Evolutionary conservation across 164 flowering plant species (phyloP).

Genomic region (Annona cherimola): DNA sequence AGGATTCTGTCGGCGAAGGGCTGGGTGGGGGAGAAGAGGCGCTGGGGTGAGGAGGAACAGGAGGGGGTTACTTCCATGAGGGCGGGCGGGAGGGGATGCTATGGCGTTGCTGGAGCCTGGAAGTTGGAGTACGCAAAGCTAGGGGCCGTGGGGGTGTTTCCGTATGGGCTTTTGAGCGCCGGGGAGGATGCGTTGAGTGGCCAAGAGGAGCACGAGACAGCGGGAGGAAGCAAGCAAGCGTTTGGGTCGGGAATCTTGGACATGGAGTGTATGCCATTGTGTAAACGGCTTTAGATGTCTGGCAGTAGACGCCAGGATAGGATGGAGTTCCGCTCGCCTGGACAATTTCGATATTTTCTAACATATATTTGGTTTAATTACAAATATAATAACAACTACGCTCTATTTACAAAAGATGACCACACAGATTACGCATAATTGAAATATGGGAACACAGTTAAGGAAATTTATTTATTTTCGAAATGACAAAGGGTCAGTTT

Average conservation of each 20-base stretch:
- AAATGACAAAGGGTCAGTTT: too few species aligned
- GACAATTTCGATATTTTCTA: too few species aligned
- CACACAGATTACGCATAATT: too few species aligned
- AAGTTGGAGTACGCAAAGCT: neutral
- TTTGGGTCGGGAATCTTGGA: neutral
- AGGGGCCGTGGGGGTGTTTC: neutral
- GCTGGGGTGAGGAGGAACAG: slow-evolving; percentile 32
- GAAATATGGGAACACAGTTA: too few species aligned
- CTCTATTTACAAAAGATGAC: too few species aligned
- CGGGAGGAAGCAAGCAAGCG: slow-evolving; percentile 8
- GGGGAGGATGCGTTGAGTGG: slow-evolving; percentile 31
- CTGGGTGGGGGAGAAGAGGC: slow-evolving; percentile 27
- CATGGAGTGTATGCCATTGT: too few species aligned
- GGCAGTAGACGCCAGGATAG: too few species aligned
- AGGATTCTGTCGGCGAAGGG: slow-evolving; percentile 51
- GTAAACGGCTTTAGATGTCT: too few species aligned
- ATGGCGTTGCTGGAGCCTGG: neutral
- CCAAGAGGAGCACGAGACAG: slow-evolving; percentile 38
- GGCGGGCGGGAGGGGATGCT: neutral
- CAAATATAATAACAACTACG: too few species aligned
- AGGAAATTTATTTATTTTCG: too few species aligned
- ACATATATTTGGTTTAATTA: too few species aligned
- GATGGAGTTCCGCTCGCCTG: too few species aligned
- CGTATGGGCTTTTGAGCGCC: slow-evolving; percentile 8
- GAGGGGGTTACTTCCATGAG: slow-evolving; percentile 40